Conservation (phyloP, 169 alveolate genomes). For the Cystoisospora suis region DNA sequence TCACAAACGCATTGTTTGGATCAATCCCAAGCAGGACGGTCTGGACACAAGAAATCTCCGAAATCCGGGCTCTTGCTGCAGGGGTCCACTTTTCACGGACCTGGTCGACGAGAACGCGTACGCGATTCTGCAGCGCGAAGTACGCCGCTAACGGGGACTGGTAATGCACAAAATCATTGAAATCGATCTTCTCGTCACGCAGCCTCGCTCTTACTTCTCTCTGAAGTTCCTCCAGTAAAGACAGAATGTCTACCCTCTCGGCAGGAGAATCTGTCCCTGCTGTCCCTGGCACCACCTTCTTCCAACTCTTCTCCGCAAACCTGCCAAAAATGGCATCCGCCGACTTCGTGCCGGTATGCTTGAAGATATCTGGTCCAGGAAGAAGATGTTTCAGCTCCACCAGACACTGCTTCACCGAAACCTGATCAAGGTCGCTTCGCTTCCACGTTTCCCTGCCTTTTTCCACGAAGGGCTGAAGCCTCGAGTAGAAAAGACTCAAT, state of each 20-base stretch:
- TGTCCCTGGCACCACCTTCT: not conserved
- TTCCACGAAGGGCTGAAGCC: not conserved
- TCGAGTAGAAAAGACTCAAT: not conserved
- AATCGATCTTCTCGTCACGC: not conserved
- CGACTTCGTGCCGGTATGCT: not conserved
- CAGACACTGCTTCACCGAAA: not conserved
- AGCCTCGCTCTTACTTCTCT: not conserved
- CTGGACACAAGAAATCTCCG: not conserved
- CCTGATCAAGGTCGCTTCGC: not conserved
- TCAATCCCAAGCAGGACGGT: not conserved
- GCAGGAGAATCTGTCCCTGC: too few relatives aligned
- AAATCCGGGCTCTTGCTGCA: not conserved
- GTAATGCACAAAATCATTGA: not conserved
- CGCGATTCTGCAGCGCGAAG: not conserved
- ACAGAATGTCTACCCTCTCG: not conserved
- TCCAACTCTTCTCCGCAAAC: not conserved
- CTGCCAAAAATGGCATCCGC: not conserved
- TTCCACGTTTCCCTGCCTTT: not conserved
- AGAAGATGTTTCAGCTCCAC: not conserved
- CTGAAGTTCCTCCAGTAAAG: not conserved
- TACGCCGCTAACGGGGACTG: not conserved
- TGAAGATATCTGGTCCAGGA: not conserved
- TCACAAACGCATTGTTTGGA: not conserved
- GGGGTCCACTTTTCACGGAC: not conserved
- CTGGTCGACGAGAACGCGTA: not conserved